Percentiles rank a stretch among this genome's conserved stretches.
Evolutionary conservation across 129 eudicot species (phyloP).

Genomic region (Pulicaria dysenterica): DNA sequence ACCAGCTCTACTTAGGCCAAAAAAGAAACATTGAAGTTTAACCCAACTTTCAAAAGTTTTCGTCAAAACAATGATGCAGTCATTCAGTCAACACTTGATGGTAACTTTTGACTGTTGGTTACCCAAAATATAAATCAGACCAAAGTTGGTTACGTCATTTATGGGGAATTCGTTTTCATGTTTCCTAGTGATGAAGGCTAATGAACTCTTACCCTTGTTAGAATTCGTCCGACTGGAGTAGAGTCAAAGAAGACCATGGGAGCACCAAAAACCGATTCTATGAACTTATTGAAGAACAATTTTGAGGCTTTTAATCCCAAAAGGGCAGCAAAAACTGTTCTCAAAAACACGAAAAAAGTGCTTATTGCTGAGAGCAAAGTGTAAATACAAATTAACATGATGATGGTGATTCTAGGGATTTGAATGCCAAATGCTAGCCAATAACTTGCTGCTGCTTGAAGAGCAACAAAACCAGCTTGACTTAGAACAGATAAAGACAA

Average conservation of each 20-base stretch:
- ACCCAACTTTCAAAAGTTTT: too few species aligned
- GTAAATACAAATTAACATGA: conserved; percentile 46
- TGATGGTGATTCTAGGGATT: conserved; percentile 40
- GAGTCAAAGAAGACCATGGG: conserved; percentile 85
- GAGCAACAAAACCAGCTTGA: conserved; percentile 48
- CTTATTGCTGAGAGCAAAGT: conserved; percentile 45
- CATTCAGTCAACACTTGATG: too few species aligned
- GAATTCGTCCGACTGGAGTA: conserved; percentile 71
- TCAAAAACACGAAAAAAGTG: conserved; percentile 48
- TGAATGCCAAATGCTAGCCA: conserved; percentile 67
- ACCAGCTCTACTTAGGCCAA: too few species aligned
- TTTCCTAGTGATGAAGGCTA: not conserved
- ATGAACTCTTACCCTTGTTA: conserved; percentile 55
- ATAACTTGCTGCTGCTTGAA: conserved; percentile 70
- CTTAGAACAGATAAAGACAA: conserved; percentile 26
- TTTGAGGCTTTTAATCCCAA: conserved; percentile 69
- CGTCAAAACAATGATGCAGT: too few species aligned
- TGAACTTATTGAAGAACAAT: conserved; percentile 51
- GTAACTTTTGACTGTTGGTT: too few species aligned
- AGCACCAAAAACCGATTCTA: conserved; percentile 49
- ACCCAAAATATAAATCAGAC: too few species aligned
- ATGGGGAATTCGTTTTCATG: too few species aligned
- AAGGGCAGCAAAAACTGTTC: conserved; percentile 49
- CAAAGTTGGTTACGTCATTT: too few species aligned
- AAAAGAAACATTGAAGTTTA: too few species aligned